These are phyloP conservation scores for Aspergillus ochraceus DNA, from an alignment of 2,329 filamentous ascomycete genomes.

Conservation along the genomic window DNA sequence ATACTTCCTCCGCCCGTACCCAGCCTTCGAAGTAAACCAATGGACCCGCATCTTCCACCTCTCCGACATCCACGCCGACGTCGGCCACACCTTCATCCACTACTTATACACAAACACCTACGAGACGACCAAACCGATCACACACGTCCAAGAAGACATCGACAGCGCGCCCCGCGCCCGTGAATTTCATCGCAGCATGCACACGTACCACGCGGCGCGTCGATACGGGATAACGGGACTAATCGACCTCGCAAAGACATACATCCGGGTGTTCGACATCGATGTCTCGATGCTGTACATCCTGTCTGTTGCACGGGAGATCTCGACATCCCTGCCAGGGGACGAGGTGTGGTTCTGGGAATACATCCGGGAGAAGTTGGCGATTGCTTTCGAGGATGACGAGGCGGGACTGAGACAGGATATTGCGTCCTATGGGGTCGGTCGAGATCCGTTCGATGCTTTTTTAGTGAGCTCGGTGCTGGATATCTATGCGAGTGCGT, in stretches of 20 bases:
- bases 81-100: slow-evolving; percentile 7
- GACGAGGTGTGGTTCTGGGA: slow-evolving; percentile 4
- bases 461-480: background rate
- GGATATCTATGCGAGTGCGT: background rate
- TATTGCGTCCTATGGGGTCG: background rate
- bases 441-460: slow-evolving; percentile 3
- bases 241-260: background rate
- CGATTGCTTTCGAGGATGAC: slow-evolving; percentile 1
- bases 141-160: background rate
- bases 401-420: background rate
- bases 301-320: background rate
- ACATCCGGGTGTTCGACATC: slow-evolving; percentile 1
- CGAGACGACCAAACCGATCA: background rate
- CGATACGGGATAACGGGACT: background rate
- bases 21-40: background rate
- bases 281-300: background rate
- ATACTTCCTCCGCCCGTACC: slow-evolving; percentile 2
- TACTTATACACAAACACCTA: slow-evolving; percentile 8
- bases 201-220: background rate
- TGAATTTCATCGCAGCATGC: background rate
- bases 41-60: background rate
- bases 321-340: background rate
- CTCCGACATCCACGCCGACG: background rate
- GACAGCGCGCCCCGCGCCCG: background rate
- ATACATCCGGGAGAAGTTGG: slow-evolving; percentile 2